Percentiles rank a stretch among this genome's conserved stretches.
Evolutionary conservation across 2,329 filamentous ascomycete species (phyloP).

Genomic region (Colletotrichum tropicale): DNA sequence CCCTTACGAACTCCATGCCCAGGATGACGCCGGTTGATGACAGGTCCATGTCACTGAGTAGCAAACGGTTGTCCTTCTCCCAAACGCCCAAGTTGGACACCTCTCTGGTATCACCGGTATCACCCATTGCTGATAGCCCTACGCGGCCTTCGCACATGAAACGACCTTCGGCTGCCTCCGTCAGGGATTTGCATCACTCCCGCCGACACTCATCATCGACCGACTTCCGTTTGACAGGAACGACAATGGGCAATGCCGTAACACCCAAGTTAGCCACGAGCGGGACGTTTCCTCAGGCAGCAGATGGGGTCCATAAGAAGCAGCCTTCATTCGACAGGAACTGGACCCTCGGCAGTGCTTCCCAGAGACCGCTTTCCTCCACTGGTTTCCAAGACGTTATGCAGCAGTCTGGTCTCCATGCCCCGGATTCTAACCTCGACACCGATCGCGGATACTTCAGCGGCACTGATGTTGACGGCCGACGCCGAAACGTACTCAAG

Average conservation of each 20-base stretch:
- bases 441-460: conserved; percentile 93
- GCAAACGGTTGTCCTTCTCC: conserved; percentile 51
- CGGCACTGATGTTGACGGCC: conserved; percentile 80
- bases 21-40: conserved; percentile 46
- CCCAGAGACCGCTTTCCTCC: conserved; percentile 56
- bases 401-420: conserved; percentile 37
- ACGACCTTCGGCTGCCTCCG: conserved; percentile 79
- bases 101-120: conserved; percentile 43
- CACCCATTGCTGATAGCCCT: conserved; percentile 49
- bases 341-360: conserved; percentile 66
- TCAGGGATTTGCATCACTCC: conserved; percentile 82
- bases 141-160: conserved; percentile 55
- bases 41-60: conserved; percentile 50
- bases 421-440: conserved; percentile 60
- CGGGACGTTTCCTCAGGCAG: conserved; percentile 43
- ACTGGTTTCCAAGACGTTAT: conserved; percentile 52
- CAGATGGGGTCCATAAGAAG: conserved; percentile 60
- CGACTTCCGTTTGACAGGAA: conserved; percentile 63
- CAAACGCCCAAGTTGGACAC: conserved; percentile 57
- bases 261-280: conserved; percentile 48
- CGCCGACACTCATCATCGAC: conserved; percentile 83
- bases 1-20: conserved; percentile 53
- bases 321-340: conserved; percentile 73
- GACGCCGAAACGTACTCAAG: conserved; percentile 78
- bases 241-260: conserved; percentile 33